These are phyloP conservation scores for Leishmania tropica DNA, from an alignment of 208 protist species.

Conservation along the genomic window DNA sequence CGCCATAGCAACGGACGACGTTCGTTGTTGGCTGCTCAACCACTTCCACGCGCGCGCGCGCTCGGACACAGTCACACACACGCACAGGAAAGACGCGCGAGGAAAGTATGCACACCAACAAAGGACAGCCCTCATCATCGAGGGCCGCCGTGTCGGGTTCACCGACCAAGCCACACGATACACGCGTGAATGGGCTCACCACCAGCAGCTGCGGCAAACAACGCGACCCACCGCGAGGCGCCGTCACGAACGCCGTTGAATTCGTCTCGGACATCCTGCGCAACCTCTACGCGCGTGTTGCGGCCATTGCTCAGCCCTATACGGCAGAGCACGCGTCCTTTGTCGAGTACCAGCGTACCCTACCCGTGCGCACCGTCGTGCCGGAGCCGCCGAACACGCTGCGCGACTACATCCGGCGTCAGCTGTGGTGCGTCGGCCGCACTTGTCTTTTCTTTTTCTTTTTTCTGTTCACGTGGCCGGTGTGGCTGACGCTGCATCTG, in stretches of 20 bases:
- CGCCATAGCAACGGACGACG: no score
- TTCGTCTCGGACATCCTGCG: not conserved
- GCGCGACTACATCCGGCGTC: constrained; percentile 35
- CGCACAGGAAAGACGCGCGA: not conserved
- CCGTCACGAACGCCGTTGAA: not conserved
- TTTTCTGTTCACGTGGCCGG: constrained; percentile 44
- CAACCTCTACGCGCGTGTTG: not conserved
- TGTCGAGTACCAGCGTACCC: constrained; percentile 43
- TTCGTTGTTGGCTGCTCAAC: no score
- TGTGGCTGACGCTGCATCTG: constrained; percentile 55
- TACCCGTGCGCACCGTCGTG: constrained; percentile 72
- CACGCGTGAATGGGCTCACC: not conserved
- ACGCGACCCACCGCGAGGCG: not conserved
- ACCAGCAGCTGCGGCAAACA: not conserved
- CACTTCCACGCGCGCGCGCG: no score
- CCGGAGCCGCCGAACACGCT: constrained; percentile 62
- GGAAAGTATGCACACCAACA: not conserved
- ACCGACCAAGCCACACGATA: not conserved
- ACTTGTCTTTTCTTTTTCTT: constrained; percentile 19
- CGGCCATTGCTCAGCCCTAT: constrained; percentile 25
- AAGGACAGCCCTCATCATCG: not conserved
- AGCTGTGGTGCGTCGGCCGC: constrained; percentile 19
- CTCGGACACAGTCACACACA: not conserved
- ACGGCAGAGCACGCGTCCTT: constrained; percentile 36
- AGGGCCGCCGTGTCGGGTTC: not conserved